Base-by-base conservation (phyloP, 129 eudicot species). In the Ambrosia artemisiifolia region DNA sequence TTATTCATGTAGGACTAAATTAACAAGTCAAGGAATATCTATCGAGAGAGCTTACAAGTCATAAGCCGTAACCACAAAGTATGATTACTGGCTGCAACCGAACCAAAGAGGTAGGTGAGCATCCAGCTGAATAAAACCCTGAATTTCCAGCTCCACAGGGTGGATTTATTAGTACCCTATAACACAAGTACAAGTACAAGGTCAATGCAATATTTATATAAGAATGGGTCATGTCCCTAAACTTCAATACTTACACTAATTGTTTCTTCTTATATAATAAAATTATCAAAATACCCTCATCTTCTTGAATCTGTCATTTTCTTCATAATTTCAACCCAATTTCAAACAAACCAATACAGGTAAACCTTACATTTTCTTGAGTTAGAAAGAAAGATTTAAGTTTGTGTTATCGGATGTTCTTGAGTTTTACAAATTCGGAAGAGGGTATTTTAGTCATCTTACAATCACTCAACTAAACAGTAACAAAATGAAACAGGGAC, bases 121-220 rank as follows among this genome's bases (percentile, higher is more conserved):
- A 49, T 74, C 71, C 71, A 74, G 71, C 42, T 36, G 40, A 74
- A 74, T 49, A 64, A 63, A 28, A 63, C 19, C 48, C 40, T 24
- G 32, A 50, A 46, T 11, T 47, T 74, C 63, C 63, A 74, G n/a
- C 64, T 74, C 71, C 70, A 18, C 48, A 50, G 78, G 70, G 34
- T 62, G 36, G 34, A 48, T 47, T 73, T 62, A 73, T 63, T 63
- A 63, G 34, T 17, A 34, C 70, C 71, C 78, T 74, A 63, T 71
- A 74, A 74, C 43, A 35, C 9, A 48, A 24, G 42, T 34, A 35
- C 9, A 48, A 24, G 42, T 34, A 69, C 16, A 73, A 35, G 1
- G 6, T 35, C 16, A 73, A 73, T 17, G 17, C 20, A 38, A 61
- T 42, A 56, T 44, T 59, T 59, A 11, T 49, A 49, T 7, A 49